These are phyloP conservation scores for Trichoderma hamatum DNA, from an alignment of 2,329 filamentous ascomycete genomes.

Conservation along the genomic window DNA sequence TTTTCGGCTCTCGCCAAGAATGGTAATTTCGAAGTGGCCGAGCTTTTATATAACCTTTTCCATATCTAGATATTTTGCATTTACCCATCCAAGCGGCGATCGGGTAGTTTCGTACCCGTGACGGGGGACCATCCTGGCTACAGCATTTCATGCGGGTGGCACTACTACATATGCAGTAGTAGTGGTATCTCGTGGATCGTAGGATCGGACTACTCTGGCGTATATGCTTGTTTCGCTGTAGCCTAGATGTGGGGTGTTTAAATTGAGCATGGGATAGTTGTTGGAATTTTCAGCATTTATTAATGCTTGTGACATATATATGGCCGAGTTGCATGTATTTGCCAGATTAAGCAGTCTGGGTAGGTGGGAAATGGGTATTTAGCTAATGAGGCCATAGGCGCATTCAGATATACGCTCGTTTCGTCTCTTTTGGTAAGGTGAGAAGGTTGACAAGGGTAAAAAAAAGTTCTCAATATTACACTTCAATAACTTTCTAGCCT, in stretches of 20 bases:
- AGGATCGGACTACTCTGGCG: neutral
- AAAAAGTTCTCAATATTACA: neutral
- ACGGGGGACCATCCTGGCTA: neutral
- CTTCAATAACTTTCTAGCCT: too few species aligned
- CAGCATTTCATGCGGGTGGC: neutral
- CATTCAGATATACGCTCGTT: neutral
- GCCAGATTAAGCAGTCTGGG: neutral
- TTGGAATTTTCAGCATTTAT: neutral
- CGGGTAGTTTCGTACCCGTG: neutral
- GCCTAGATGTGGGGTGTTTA: neutral
- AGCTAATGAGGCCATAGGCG: neutral
- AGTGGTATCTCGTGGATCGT: neutral
- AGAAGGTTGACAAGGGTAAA: neutral
- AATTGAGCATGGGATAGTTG: neutral
- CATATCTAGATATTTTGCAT: neutral
- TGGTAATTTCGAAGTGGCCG: neutral
- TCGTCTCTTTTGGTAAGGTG: neutral
- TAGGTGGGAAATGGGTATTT: neutral
- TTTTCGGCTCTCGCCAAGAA: neutral
- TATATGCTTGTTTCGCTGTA: neutral
- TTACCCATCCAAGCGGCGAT: neutral
- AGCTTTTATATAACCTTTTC: neutral
- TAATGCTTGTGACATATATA: neutral
- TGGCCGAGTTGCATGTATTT: neutral
- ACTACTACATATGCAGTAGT: neutral